phyloP scores from a whole-genome alignment of 2,329 filamentous ascomycete genomes.

The Sarocladiaceae sp. region DNA sequence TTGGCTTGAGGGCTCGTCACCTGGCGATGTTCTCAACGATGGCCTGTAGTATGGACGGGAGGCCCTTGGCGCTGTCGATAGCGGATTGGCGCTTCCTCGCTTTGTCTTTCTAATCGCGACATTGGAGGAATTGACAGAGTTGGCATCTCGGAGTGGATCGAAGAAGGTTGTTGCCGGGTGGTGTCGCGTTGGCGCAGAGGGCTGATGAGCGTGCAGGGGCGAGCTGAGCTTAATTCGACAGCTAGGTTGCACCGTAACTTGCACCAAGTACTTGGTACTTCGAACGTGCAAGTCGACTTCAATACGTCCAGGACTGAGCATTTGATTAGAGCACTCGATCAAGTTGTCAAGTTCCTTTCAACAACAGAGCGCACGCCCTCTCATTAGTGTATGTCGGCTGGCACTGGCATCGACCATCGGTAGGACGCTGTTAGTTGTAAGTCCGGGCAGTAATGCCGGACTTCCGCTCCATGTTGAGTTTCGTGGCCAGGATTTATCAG shows the following conservation, averaged over 20 bases:
- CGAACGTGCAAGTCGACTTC: not conserved
- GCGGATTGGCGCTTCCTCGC: not conserved
- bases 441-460: too few species aligned
- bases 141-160: not conserved
- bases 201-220: not conserved
- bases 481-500: not conserved
- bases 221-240: constrained; percentile 4
- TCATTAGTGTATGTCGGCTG: too few species aligned
- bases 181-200: not conserved
- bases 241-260: not conserved
- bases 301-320: not conserved
- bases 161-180: not conserved
- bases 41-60: not conserved
- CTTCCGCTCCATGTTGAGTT: too few species aligned
- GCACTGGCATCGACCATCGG: too few species aligned
- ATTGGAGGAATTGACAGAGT: not conserved
- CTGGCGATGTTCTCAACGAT: not conserved
- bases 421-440: too few species aligned
- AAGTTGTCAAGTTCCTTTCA: too few species aligned
- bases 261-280: not conserved
- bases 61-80: not conserved
- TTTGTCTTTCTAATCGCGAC: not conserved
- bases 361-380: too few species aligned
- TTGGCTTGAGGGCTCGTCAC: not conserved
- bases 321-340: not conserved